Conservation (phyloP, 305 asterid genomes). For the Solanum chacoense region DNA sequence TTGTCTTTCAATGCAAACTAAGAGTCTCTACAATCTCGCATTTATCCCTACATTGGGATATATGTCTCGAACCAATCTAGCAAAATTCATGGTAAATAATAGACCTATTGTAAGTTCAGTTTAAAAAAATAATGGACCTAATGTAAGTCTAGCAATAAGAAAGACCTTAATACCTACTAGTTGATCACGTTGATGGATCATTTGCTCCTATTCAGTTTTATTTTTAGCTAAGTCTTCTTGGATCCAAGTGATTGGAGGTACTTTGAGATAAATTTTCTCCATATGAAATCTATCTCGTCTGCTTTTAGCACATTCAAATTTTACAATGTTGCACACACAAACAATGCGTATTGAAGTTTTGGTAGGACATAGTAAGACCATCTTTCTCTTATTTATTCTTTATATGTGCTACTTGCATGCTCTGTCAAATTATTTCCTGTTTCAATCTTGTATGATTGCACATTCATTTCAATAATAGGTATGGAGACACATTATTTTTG, state of each 20-base stretch:
- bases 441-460: neutral
- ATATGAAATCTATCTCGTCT: neutral
- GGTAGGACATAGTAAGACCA: neutral
- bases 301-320: neutral
- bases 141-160: neutral
- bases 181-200: neutral
- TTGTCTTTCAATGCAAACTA: neutral
- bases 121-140: neutral
- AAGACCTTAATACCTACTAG: neutral
- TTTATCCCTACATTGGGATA: neutral
- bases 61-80: neutral
- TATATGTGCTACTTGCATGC: neutral
- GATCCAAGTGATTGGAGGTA: neutral
- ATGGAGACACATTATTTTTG: neutral
- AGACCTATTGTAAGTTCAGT: neutral
- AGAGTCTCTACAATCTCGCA: neutral
- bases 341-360: neutral
- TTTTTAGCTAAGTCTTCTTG: neutral
- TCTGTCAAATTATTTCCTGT: neutral
- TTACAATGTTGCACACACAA: neutral
- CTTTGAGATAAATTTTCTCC: neutral
- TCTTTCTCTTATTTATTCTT: neutral
- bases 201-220: neutral
- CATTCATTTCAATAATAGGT: neutral
- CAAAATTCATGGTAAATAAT: neutral